Evolutionary conservation across 192 early-diverging fungal genomes (phyloP).

Genomic region (Entomortierella beljakovae): DNA sequence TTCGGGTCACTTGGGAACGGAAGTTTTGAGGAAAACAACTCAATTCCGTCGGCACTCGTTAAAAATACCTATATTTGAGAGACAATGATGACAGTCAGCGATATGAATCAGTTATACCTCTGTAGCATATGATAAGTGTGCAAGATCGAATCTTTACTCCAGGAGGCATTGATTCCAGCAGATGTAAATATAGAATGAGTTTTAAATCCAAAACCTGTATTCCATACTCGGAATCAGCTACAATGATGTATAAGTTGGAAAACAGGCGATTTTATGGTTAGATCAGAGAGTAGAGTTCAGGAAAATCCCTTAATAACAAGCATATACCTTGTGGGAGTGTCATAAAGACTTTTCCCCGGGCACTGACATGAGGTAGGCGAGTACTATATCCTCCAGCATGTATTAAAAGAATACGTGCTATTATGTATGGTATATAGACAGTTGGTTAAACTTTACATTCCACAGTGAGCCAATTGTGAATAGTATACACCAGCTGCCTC

Average conservation of each 20-base stretch:
- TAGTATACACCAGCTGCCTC: too few relatives aligned
- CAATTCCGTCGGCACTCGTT: constrained; percentile 50
- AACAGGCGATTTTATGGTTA: neutral
- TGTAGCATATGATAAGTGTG: neutral
- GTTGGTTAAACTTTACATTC: neutral
- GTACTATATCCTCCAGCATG: constrained; percentile 59
- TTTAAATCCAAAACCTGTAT: constrained; percentile 37
- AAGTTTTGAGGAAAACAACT: constrained; percentile 31
- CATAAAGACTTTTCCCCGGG: constrained; percentile 53
- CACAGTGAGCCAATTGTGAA: neutral
- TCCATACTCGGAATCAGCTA: constrained; percentile 21
- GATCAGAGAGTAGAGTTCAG: too few relatives aligned
- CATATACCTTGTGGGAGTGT: constrained; percentile 41
- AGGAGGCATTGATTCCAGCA: constrained; percentile 28
- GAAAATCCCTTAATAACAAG: neutral
- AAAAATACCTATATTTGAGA: constrained; percentile 31
- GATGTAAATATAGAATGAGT: constrained; percentile 29
- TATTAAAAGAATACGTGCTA: constrained; percentile 46
- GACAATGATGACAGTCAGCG: too few relatives aligned
- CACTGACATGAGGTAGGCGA: constrained; percentile 57
- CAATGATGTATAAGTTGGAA: neutral
- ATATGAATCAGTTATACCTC: neutral
- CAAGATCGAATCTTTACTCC: too few relatives aligned
- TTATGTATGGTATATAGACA: neutral
- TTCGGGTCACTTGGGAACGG: constrained; percentile 29